Percentiles rank a stretch among this genome's conserved stretches.
phyloP scores from a whole-genome alignment of 1,284 basidiomycete species.

The Xerocomus minutiporus region DNA sequence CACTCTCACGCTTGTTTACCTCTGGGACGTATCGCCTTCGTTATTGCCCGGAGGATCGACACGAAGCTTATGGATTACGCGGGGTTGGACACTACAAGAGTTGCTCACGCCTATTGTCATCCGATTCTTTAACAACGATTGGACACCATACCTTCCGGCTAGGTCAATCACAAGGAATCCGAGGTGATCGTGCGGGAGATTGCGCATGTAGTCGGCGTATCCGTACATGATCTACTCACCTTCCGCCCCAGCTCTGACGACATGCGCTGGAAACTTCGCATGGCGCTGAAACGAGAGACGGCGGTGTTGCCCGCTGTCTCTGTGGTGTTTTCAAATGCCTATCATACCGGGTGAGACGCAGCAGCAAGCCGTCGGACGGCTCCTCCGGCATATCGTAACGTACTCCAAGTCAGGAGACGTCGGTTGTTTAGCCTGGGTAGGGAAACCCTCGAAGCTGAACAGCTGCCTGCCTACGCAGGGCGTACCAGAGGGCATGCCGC shows the following conservation, averaged over 20 bases:
- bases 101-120: neutral
- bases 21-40: neutral
- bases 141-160: neutral
- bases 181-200: neutral
- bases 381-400: neutral
- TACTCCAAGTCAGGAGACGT: neutral
- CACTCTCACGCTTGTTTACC: neutral
- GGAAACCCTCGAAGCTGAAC: neutral
- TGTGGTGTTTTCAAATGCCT: neutral
- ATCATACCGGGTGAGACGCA: neutral
- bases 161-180: neutral
- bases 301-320: neutral
- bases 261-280: neutral
- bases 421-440: neutral
- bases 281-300: neutral
- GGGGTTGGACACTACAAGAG: neutral
- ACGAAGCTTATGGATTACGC: neutral
- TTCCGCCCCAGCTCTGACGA: neutral
- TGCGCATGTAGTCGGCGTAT: neutral
- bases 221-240: neutral
- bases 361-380: neutral
- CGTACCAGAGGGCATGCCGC: neutral
- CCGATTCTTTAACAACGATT: neutral
- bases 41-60: neutral
- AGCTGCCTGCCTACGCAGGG: neutral